Evolutionary conservation across 768 basidiomycete species (phyloP).

Genomic region (Macrolepiota albuminosa): DNA sequence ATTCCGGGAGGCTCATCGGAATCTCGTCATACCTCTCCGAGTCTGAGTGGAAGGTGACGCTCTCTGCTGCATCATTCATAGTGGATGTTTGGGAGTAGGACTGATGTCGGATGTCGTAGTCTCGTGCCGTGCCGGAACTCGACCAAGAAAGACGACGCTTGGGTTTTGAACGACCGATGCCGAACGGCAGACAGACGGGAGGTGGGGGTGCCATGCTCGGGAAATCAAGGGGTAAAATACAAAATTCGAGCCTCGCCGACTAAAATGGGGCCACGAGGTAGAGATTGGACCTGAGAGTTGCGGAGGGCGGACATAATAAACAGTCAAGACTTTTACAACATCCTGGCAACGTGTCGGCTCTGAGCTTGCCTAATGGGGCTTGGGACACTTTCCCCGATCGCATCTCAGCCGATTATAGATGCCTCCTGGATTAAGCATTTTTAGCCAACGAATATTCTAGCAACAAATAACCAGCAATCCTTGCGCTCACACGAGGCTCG

Average conservation of each 20-base stretch:
- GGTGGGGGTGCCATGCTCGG: conserved; percentile 48
- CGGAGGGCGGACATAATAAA: neutral
- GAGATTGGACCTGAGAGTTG: neutral
- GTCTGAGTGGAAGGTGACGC: conserved; percentile 55
- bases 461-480: too few relatives aligned
- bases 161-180: conserved; percentile 36
- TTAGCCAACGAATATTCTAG: neutral
- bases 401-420: neutral
- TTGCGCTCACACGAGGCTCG: neutral
- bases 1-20: conserved; percentile 27
- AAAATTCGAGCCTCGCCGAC: neutral
- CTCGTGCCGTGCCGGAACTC: conserved; percentile 27
- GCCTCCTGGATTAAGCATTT: neutral
- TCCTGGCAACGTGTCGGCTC: conserved; percentile 14
- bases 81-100: conserved; percentile 42
- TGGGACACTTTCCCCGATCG: neutral
- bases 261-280: conserved; percentile 15
- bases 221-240: conserved; percentile 16
- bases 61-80: conserved; percentile 37
- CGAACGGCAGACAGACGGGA: conserved; percentile 59
- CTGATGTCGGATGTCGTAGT: conserved; percentile 33
- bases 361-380: conserved; percentile 13
- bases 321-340: conserved; percentile 1
- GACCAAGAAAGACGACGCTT: conserved; percentile 45
- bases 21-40: conserved; percentile 56